Base-by-base conservation (phyloP, 2,329 filamentous ascomycete genomes). In the Diaporthe amygdali region DNA sequence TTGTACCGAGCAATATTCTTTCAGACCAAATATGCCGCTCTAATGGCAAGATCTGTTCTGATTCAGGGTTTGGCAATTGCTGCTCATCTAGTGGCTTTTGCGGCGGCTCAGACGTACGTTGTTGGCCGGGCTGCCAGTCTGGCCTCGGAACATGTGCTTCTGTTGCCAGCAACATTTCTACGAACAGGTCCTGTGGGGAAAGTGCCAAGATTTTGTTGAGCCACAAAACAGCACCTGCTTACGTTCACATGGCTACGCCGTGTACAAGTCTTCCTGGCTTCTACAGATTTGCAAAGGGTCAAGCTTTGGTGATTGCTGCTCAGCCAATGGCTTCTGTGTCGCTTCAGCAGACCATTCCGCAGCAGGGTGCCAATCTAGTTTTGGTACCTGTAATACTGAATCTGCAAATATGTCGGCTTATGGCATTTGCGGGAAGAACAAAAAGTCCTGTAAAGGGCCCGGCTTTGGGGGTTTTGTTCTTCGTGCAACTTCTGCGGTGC, bases 11-110 rank as follows among this genome's bases (percentile, higher is more conserved):
- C 34, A 15, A 76, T 68, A 4, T 75, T 71, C 44, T 75, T 27
- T 67, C 82, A 84, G 1, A 77, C 71, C 25, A 22, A 44, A 46
- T 4, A 4, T 61, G 56, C 39, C n/a, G 56, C 52, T 55, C 52
- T 32, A 55, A 55, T n/a, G 52, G 32, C 52, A 55, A 37, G 32
- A 37, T 17, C 52, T 55, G 52, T 55, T 2, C 25, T 12, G 32
- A 32, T 8, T 55, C 51, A 14, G 32, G 30, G 30, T 55, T 37
- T 17, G 51, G 51, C 30, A 32, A 55, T n/a, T 55, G 51, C 51
- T 55, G 51, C 32, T 55, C 51, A 34, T 22, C 32, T 9, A 55
- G 30, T 37, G 51, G 51, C 10, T 55, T 5, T 12, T 55, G 52
- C 10, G 52, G 52, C 32, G 32, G 52, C 20, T n/a, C 30, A 37